phyloP scores from a whole-genome alignment of 768 basidiomycete genomes.

The Boletus barrowsii region DNA sequence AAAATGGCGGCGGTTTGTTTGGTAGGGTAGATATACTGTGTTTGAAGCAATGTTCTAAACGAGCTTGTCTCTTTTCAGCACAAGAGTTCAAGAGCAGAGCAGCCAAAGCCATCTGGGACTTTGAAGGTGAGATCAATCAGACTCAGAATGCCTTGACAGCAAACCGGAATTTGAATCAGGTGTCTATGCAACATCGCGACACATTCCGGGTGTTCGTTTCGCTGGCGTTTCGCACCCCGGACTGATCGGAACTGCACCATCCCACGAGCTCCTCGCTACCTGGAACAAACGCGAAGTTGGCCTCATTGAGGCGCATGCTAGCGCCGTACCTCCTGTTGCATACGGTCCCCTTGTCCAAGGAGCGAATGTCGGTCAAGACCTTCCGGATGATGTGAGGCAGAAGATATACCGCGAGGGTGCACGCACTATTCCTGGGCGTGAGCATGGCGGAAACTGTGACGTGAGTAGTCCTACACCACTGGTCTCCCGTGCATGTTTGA shows the following conservation, averaged over 20 bases:
- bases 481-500: not conserved
- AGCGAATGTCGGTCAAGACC: constrained; percentile 68
- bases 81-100: constrained; percentile 68
- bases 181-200: constrained; percentile 68
- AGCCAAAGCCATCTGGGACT: constrained; percentile 80
- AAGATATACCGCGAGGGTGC: constrained; percentile 67
- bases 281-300: constrained; percentile 74
- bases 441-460: constrained; percentile 79
- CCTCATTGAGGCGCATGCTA: constrained; percentile 52
- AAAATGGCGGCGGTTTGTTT: constrained; percentile 71
- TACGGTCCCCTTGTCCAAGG: constrained; percentile 58
- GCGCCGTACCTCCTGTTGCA: constrained; percentile 62
- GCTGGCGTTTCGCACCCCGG: constrained; percentile 77
- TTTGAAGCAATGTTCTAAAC: not conserved
- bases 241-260: constrained; percentile 74
- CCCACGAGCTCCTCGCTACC: constrained; percentile 62
- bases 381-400: constrained; percentile 42
- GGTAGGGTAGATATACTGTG: constrained; percentile 35
- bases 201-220: constrained; percentile 77
- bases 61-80: constrained; percentile 33
- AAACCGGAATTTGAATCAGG: constrained; percentile 34
- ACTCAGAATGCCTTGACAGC: not conserved
- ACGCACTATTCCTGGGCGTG: constrained; percentile 71
- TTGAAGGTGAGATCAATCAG: constrained; percentile 44
- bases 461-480: constrained; percentile 31